These are phyloP conservation scores for Tirmania nivea DNA, from an alignment of 495 filamentous ascomycete genomes.

Conservation along the genomic window DNA sequence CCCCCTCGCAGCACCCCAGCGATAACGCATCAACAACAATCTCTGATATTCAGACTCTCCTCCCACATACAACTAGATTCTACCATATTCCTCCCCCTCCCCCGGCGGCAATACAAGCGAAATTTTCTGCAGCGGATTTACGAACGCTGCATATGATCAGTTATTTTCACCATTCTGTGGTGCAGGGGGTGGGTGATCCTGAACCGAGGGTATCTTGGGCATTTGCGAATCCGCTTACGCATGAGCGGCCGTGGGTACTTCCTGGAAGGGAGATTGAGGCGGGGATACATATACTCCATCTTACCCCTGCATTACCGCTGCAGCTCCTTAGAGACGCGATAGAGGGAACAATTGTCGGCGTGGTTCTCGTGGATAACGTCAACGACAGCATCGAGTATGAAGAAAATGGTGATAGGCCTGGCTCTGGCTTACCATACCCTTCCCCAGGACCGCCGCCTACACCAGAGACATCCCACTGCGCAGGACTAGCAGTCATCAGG, in stretches of 20 bases:
- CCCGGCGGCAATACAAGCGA: constrained; percentile 1
- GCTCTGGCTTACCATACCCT: too few species aligned
- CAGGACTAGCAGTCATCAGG: too few species aligned
- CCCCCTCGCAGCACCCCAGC: constrained; percentile 4
- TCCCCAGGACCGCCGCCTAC: too few species aligned
- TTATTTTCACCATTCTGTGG: constrained; percentile 35
- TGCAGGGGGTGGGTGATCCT: constrained; percentile 24
- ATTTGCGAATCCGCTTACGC: constrained; percentile 26
- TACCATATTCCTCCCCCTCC: neutral
- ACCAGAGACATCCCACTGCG: too few species aligned
- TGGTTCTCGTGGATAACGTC: constrained; percentile 20
- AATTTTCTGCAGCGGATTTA: constrained; percentile 34
- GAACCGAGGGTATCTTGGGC: neutral
- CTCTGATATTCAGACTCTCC: constrained; percentile 5
- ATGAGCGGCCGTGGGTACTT: constrained; percentile 31
- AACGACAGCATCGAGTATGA: too few species aligned
- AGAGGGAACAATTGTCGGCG: constrained; percentile 35
- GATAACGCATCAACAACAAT: constrained; percentile 1
- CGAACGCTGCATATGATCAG: constrained; percentile 42
- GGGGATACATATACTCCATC: constrained; percentile 23
- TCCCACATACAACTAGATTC: neutral
- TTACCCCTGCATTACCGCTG: constrained; percentile 26
- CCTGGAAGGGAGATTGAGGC: constrained; percentile 28
- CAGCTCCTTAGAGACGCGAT: constrained; percentile 30
- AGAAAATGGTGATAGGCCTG: too few species aligned